Evolutionary conservation across 805 yeast genomes (phyloP).

Genomic region (Yarrowia hollandica): DNA sequence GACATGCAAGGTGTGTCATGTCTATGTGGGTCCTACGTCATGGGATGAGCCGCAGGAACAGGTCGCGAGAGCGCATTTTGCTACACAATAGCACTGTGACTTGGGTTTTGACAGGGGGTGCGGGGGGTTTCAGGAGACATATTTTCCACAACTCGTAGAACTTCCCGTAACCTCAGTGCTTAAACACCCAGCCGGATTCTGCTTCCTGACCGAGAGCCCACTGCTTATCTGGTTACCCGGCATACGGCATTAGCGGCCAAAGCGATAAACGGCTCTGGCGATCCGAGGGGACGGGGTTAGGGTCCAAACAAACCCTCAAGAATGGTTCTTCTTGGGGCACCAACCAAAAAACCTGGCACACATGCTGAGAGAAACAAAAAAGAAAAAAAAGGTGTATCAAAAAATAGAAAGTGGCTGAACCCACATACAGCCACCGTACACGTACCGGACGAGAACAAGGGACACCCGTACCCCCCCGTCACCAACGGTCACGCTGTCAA

Average conservation of each 20-base stretch:
- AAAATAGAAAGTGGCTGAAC: not conserved
- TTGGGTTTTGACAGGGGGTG: too few relatives aligned
- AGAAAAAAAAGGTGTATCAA: not conserved
- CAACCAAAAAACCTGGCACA: not conserved
- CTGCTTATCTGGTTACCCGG: conserved; percentile 6
- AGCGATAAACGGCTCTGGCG: conserved; percentile 15
- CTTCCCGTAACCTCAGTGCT: not conserved
- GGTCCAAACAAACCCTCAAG: not conserved
- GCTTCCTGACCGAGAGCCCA: not conserved
- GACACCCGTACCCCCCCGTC: too few relatives aligned
- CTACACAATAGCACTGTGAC: not conserved
- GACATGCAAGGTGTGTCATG: conserved; percentile 14
- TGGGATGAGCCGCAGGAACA: conserved; percentile 23
- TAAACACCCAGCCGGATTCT: not conserved
- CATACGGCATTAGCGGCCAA: conserved; percentile 13
- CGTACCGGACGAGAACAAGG: too few relatives aligned
- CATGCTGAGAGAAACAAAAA: not conserved
- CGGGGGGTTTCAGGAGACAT: too few relatives aligned
- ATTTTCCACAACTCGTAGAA: too few relatives aligned
- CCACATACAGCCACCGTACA: too few relatives aligned
- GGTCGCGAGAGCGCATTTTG: not conserved
- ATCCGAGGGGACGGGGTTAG: conserved; percentile 16
- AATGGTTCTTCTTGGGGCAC: not conserved
- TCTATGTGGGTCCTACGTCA: conserved; percentile 28
- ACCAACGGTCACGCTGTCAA: not conserved